Evolutionary conservation across 2,329 filamentous ascomycete species (phyloP), one percentile per base, ranked within the genome.

Genomic region (Neofusicoccum sp.): DNA sequence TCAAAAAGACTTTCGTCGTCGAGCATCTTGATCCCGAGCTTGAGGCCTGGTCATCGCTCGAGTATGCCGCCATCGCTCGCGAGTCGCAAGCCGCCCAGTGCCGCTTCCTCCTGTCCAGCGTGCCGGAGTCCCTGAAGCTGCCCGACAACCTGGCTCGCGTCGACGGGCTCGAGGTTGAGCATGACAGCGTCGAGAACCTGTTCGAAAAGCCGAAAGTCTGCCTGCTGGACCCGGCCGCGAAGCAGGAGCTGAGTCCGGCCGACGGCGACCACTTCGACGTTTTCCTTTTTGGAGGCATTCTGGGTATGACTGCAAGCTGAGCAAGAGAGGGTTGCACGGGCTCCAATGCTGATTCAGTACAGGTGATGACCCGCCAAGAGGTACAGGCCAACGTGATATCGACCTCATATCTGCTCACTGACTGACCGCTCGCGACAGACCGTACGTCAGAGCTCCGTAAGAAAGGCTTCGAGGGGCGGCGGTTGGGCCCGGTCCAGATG

Each of bases 21-120:
- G 93, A 98, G 80, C 93, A 99, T 77, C 87, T 99, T 65, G 95
- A 99, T 78, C 88, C 90, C 41, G 95, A 99, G 76, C 84, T 99
- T 31, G 95, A 96, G 34, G 85, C 86, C 41, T 99, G 95, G 95
- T 98, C 95, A 26, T 87, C 91, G 65, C 85, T 98, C 58, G 95
- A 99, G 79, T 99, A 99, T 79, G 80, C 86, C 60, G 85, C 89
- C 70, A 97, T 99, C 73, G 91, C 91, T 56, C 80, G 84, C 63
- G 95, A 99, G 80, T 91, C 89, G 57, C 79, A 86, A 64, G 82
- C 82, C 26, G 78, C 85, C 3, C 84, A 84, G 34, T 85, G 87
- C 60, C 81, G 81, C 56, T 96, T 98, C 74, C 85, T 91, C 66
- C 84, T 96, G 62, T 96, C 91, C 33, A 96, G 90, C 31, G 83